A percentile compares a stretch with the other conserved stretches of the same genome.
phyloP scores from a whole-genome alignment of 139 green algal species.

The Chlorella sp. region DNA sequence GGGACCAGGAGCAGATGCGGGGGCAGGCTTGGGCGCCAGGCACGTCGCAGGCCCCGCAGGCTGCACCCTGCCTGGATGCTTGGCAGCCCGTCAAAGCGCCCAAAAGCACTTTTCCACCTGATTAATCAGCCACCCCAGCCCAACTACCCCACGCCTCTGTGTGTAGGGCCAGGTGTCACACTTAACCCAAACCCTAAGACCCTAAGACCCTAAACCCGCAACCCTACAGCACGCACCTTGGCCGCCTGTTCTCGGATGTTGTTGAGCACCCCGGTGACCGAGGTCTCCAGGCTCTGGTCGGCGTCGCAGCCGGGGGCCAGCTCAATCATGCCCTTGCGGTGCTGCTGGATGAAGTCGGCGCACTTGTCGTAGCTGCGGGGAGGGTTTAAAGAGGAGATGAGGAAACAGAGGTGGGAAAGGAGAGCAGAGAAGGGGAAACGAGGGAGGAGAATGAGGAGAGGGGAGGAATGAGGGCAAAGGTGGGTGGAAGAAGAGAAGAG shows the following conservation, averaged over 20 bases:
- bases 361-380: slow-evolving; percentile 69
- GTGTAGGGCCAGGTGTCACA: not conserved
- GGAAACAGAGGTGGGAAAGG: not conserved
- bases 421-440: not conserved
- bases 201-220: no score
- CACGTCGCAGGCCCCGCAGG: no score
- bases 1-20: no score
- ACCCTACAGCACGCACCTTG: slow-evolving; percentile 56
- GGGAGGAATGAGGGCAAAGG: not conserved
- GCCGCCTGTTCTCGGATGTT: slow-evolving; percentile 89
- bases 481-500: not conserved
- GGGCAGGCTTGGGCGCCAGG: no score
- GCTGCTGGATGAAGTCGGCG: slow-evolving; percentile 75
- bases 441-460: no score
- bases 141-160: not conserved
- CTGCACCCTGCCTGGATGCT: no score
- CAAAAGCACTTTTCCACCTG: no score
- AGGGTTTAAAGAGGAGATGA: not conserved
- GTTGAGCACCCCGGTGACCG: slow-evolving; percentile 91
- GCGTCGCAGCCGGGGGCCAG: slow-evolving; percentile 89
- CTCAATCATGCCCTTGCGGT: slow-evolving; percentile 74
- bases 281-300: slow-evolving; percentile 88
- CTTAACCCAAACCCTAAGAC: no score
- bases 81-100: no score
- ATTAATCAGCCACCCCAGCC: no score